Base-by-base conservation (phyloP, 805 yeast species). In the Starmerella apicola region DNA sequence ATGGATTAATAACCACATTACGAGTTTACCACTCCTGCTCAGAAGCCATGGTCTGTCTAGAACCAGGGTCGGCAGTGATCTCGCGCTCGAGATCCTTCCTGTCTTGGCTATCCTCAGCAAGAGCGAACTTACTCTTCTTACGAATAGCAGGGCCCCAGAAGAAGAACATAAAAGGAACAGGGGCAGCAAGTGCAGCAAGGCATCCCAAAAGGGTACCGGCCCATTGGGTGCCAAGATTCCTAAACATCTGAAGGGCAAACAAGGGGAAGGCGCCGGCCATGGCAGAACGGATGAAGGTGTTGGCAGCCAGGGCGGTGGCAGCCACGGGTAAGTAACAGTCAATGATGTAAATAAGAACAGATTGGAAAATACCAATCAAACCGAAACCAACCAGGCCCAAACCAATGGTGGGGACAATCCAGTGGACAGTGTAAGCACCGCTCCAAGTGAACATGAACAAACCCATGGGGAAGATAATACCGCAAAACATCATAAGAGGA, bases 371-470 rank as follows among this genome's bases (percentile, higher is more conserved):
- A 34, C 68, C 62, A 38, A 75, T 58, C 46, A 74, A 66, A 8
- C 79, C 79, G 45, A 63, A 54, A 3, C 74, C 73, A 39, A 72
- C 67, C 17, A 70, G 50, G 7, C 64, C 63, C n/a, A 75, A 66
- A 5, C 76, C 79, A 33, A 76, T 59, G 57, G 71, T 65, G 20
- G 78, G 81, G 6, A 66, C 71, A n/a, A 68, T 58, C 76, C 76
- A 72, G 55, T 78, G 94, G 28, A 82, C 72, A 32, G 60, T 60
- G 59, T 76, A 85, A 47, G 73, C 70, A 55, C 94, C 95, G 8
- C 88, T 65, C 95, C 95, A 85, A 42, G 81, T 73, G 58, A 85
- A 67, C 94, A 94, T 81, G 53, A 84, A 67, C 46, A 84, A 64
- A 38, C 95, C 95, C 38, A 74, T 65, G 23, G 93, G 79, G 64